These are phyloP conservation scores for Populus tomentosa DNA, from an alignment of 441 rosid species.

Conservation along the genomic window DNA sequence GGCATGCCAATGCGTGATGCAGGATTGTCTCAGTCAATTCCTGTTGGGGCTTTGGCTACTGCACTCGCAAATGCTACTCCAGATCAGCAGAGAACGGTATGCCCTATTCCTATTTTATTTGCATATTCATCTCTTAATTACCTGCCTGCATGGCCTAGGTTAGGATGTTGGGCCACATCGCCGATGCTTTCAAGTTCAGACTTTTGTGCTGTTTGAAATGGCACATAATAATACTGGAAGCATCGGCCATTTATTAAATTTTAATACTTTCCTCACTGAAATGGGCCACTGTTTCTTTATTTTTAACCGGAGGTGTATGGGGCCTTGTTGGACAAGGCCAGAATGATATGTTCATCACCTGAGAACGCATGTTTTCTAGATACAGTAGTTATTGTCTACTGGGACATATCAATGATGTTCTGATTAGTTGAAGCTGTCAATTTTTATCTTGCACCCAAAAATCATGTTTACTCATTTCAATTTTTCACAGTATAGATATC, in stretches of 20 bases:
- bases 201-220: background rate
- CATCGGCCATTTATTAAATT: background rate
- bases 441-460: too few relatives aligned
- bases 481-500: background rate
- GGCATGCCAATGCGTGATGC: slow-evolving; percentile 44
- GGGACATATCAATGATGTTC: background rate
- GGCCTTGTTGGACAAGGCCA: background rate
- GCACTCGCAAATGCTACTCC: slow-evolving; percentile 80
- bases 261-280: background rate
- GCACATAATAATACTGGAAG: background rate
- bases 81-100: slow-evolving; percentile 80
- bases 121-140: background rate
- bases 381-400: background rate
- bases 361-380: background rate
- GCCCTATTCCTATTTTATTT: slow-evolving; percentile 2
- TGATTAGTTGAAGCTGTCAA: background rate
- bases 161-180: background rate
- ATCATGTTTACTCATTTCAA: too few relatives aligned
- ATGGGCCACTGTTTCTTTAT: background rate
- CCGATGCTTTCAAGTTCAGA: background rate
- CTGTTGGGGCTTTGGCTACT: slow-evolving; percentile 67
- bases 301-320: background rate
- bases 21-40: slow-evolving; percentile 47
- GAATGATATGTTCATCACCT: background rate
- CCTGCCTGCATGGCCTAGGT: background rate